phyloP scores from a whole-genome alignment of 1,139 yeast genomes.

The Tardiomyces blankii region DNA sequence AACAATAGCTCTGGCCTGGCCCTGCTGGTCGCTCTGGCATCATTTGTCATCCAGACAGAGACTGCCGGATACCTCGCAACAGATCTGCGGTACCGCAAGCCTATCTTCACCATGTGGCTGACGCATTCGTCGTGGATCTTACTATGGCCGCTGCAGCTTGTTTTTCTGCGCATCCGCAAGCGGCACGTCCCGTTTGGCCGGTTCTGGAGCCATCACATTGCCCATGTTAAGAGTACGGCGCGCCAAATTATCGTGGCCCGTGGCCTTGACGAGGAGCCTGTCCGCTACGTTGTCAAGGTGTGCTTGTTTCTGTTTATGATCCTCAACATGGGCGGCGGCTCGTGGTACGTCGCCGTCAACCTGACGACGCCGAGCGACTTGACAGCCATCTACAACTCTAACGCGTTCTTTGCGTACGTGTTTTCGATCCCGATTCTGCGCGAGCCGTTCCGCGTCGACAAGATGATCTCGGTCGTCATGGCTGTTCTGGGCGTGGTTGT shows the following conservation, averaged over 20 bases:
- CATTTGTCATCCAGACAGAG: constrained; percentile 76
- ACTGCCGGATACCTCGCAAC: constrained; percentile 62
- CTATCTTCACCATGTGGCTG: constrained; percentile 50
- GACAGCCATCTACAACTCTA: constrained; percentile 83
- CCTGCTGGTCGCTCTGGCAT: constrained; percentile 45
- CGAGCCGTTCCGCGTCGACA: constrained; percentile 56
- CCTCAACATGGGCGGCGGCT: constrained; percentile 63
- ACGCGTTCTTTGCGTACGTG: constrained; percentile 79
- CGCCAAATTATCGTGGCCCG: constrained; percentile 6
- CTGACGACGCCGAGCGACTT: constrained; percentile 77
- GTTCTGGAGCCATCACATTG: constrained; percentile 30
- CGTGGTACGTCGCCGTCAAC: constrained; percentile 82
- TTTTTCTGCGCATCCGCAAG: constrained; percentile 24
- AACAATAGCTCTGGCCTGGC: constrained; percentile 28
- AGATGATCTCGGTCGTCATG: constrained; percentile 55
- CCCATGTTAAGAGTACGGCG: constrained; percentile 21
- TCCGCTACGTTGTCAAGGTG: constrained; percentile 36
- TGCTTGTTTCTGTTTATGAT: constrained; percentile 41
- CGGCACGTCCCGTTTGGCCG: constrained; percentile 25
- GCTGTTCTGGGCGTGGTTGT: constrained; percentile 68
- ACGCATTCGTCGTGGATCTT: constrained; percentile 78
- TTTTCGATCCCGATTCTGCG: constrained; percentile 65
- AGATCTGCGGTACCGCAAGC: constrained; percentile 49
- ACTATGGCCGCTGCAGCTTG: constrained; percentile 62
- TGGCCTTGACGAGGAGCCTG: constrained; percentile 35